These are phyloP conservation scores for Lepiota brunneoincarnata DNA, from an alignment of 768 basidiomycete genomes.

Conservation along the genomic window DNA sequence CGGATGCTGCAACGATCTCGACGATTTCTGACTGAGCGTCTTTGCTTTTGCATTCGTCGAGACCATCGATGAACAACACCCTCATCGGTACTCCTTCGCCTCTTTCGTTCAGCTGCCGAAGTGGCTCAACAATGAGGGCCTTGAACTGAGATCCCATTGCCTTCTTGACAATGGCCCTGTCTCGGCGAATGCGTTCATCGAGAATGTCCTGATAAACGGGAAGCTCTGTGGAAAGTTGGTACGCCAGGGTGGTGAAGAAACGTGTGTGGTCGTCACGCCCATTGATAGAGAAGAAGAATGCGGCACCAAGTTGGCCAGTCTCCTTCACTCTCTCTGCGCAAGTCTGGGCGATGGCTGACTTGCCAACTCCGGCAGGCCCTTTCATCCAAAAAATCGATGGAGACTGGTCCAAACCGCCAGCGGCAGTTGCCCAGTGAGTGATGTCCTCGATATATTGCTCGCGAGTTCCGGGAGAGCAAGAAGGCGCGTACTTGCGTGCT, in stretches of 20 bases:
- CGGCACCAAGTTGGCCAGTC: neutral
- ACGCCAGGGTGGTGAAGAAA: constrained; percentile 4
- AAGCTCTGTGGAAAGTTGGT: neutral
- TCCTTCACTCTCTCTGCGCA: neutral
- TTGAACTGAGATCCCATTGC: neutral
- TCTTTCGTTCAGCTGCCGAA: neutral
- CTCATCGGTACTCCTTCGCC: neutral
- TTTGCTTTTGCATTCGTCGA: neutral
- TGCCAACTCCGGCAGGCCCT: constrained; percentile 10
- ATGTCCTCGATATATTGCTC: too few relatives aligned
- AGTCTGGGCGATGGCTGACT: constrained; percentile 7
- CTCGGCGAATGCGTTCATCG: neutral
- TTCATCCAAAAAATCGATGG: constrained; percentile 2
- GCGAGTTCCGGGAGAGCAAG: too few relatives aligned
- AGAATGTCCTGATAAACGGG: neutral
- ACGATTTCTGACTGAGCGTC: neutral
- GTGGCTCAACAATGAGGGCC: neutral
- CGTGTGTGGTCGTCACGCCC: neutral
- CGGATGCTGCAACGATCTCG: neutral
- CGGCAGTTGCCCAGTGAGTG: too few relatives aligned
- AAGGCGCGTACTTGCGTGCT: too few relatives aligned
- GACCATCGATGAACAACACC: neutral
- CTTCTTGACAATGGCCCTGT: neutral
- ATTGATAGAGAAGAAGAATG: constrained; percentile 8
- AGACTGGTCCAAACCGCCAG: neutral